Percentiles rank a stretch among this genome's conserved stretches.
Conservation (phyloP, 169 alveolate species). For the Plasmodium ovale region DNA sequence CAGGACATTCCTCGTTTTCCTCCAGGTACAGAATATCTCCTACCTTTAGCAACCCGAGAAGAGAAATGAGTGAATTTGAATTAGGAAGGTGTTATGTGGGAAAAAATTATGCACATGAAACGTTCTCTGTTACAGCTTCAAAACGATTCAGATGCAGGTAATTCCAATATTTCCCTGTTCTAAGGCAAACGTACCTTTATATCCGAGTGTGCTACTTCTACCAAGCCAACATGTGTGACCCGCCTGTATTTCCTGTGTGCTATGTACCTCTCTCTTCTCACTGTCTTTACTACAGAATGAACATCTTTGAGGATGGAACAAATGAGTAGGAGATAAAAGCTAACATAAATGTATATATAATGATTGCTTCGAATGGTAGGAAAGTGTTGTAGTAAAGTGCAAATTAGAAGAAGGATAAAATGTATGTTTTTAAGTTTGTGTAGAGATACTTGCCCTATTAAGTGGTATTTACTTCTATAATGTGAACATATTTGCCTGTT, state of each 20-base stretch:
- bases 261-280: not conserved
- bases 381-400: conserved; percentile 22
- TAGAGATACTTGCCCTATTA: not conserved
- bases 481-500: not conserved
- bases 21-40: conserved; percentile 39
- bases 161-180: too few relatives aligned
- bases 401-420: conserved; percentile 12
- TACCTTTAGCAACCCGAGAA: not conserved
- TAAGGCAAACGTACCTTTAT: conserved; percentile 8
- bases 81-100: too few relatives aligned
- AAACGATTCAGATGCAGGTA: too few relatives aligned
- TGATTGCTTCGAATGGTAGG: not conserved
- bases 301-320: conserved; percentile 18
- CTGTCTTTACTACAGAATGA: not conserved
- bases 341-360: conserved; percentile 11
- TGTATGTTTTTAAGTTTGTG: conserved; percentile 1
- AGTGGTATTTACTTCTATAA: conserved; percentile 10
- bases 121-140: too few relatives aligned
- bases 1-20: conserved; percentile 42
- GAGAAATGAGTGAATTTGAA: not conserved
- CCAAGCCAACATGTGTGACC: conserved; percentile 30
- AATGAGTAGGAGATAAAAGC: conserved; percentile 12
- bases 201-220: conserved; percentile 3
- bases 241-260: conserved; percentile 7
- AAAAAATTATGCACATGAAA: too few relatives aligned